Evolutionary conservation across 768 basidiomycete species (phyloP), one percentile per base, ranked within the genome.

Genomic region (Mycena floridula): DNA sequence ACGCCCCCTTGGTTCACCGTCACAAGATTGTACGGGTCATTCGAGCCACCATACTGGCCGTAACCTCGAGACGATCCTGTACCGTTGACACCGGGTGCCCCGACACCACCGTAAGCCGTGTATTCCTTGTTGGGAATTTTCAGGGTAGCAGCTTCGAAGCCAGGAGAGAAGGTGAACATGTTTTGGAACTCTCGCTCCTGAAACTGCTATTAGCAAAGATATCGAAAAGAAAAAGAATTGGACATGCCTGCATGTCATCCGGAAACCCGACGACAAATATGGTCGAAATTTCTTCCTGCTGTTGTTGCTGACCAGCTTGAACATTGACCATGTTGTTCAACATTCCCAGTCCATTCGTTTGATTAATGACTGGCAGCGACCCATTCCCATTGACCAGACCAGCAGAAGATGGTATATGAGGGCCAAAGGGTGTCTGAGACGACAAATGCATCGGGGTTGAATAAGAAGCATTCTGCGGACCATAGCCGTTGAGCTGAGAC

Each of bases 151-250:
- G 94, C 96, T 62, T 98, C 96, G 56, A 98, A 99, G 9, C 93
- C 96, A 1, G 77, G 68, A 3, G 89, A 91, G 58, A 99, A 99
- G 7, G 93, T 91, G 62, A 99, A 99, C 88, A 99, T 95, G 61
- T 97, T 97, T 63, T 95, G 91, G 64, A 98, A 99, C 67, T 99
- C 96, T 24, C 96, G 91, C 70, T 98, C 96, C 93, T 97, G 54
- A 3, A 42, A 42, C 51, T n/a, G n/a, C n/a, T n/a, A n/a, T n/a
- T n/a, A n/a, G n/a, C n/a, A n/a, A n/a, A 50, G 4, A 40, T 21
- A 25, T 7, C 13, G n/a, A 23, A 40, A 25, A 21, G 12, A 37
- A 11, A 8, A 7, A 21, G 24, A 8, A 50, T 43, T 30, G 38
- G 20, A 75, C 85, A 51, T 55, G 90, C 93, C 78, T 87, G 85